A percentile compares a stretch with the other conserved stretches of the same genome.
Evolutionary conservation across 1,284 basidiomycete species (phyloP).

Genomic region (Irpex sp.): DNA sequence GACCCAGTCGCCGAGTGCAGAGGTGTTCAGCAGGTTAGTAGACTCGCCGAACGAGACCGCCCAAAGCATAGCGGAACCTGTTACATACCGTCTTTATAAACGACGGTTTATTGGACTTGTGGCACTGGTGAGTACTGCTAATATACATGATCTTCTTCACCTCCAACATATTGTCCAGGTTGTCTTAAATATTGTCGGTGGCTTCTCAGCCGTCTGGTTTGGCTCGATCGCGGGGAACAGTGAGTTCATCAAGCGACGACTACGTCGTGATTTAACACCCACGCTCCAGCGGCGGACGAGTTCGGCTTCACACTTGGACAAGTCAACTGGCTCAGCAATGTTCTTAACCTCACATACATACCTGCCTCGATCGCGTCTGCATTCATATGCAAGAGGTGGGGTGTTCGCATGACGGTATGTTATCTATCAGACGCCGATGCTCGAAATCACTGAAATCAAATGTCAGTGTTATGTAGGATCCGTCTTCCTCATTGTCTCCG

Average conservation of each 20-base stretch:
- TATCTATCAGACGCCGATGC: neutral
- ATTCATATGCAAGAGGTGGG: slow-evolving; percentile 49
- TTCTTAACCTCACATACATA: slow-evolving; percentile 57
- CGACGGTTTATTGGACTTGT: slow-evolving; percentile 60
- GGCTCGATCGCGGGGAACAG: slow-evolving; percentile 71
- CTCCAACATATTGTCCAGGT: slow-evolving; percentile 35
- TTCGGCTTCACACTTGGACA: slow-evolving; percentile 61
- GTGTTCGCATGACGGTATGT: slow-evolving; percentile 57
- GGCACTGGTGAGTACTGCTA: slow-evolving; percentile 47
- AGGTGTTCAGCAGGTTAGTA: neutral
- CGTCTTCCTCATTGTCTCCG: slow-evolving; percentile 49
- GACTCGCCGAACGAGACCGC: neutral
- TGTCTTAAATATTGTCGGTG: slow-evolving; percentile 55
- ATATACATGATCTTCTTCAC: neutral
- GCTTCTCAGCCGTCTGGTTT: slow-evolving; percentile 70
- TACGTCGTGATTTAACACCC: neutral
- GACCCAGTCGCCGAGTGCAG: neutral
- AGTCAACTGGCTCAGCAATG: slow-evolving; percentile 77
- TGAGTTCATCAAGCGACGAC: slow-evolving; percentile 25
- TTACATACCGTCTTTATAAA: slow-evolving; percentile 59
- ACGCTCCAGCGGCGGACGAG: slow-evolving; percentile 21
- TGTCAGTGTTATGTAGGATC: slow-evolving; percentile 52
- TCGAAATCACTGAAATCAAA: neutral
- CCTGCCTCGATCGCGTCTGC: slow-evolving; percentile 59
- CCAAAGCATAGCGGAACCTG: neutral